phyloP scores from a whole-genome alignment of 805 yeast genomes.

The Metschnikowia cerradonensis region DNA sequence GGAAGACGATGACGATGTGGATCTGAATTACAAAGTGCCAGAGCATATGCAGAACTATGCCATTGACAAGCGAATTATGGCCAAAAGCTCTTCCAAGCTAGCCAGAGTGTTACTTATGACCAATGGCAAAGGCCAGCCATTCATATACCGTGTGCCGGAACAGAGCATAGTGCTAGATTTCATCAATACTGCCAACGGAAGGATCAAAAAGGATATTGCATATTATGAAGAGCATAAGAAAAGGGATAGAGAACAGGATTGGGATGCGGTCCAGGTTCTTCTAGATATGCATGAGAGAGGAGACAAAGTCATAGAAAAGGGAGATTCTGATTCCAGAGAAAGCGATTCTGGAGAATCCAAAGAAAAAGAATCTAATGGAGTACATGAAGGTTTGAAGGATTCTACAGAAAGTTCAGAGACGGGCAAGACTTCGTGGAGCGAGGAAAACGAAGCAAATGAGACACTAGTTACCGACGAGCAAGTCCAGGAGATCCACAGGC shows the following conservation, averaged over 20 bases:
- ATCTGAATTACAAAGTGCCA: constrained; percentile 31
- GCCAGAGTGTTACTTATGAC: constrained; percentile 15
- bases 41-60: constrained; percentile 31
- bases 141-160: constrained; percentile 65
- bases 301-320: too few species aligned
- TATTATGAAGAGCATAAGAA: constrained; percentile 21
- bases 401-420: neutral
- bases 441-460: neutral
- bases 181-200: constrained; percentile 37
- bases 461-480: neutral
- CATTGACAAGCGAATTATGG: constrained; percentile 32
- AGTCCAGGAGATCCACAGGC: constrained; percentile 43
- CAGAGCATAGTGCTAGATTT: constrained; percentile 67
- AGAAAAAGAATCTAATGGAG: neutral
- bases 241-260: constrained; percentile 6
- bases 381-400: neutral
- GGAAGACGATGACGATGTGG: constrained; percentile 20
- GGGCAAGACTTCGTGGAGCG: neutral
- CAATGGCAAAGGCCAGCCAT: constrained; percentile 29
- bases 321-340: neutral
- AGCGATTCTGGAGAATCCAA: neutral
- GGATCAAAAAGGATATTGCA: constrained; percentile 18
- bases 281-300: neutral
- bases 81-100: constrained; percentile 18
- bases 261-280: constrained; percentile 9